Base-by-base conservation (phyloP, 2,329 filamentous ascomycete species). In the Hysterium pulicare region DNA sequence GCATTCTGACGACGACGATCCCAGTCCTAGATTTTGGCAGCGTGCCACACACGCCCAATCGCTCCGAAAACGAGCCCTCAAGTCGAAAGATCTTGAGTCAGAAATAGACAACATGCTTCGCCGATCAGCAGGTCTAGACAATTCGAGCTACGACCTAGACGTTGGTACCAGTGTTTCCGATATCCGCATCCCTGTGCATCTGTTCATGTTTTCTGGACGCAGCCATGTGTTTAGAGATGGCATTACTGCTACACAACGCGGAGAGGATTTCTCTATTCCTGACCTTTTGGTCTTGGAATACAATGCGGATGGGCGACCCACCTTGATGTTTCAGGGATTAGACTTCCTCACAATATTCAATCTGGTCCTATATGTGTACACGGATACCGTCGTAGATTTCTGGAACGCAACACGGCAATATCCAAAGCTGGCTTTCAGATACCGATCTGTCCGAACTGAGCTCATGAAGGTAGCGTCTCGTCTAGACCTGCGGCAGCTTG, bases 341-440 rank as follows among this genome's bases (percentile, higher is more conserved):
- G 90, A 96, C 59, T 75, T 93, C 28, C 73, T 94, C 24, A 85
- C 88, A 1, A 60, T 96, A 5, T 71, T 95, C 43, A 91, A 95
- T 53, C 54, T 97, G 8, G 79, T 86, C 1, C 72, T 91, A 8
- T 96, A 88, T 56, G 61, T 85, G 6, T 97, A 97, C 62, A 84
- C 83, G 5, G 93, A 97, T 59, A 75, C 73, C 3, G 71, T 90
- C 13, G 75, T 95, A 23, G 88, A 93, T 45, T 86, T 90, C 15
- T 97, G 93, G 93, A 87, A 90, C 51, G 83, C 86, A 48, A 84
- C 84, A 4, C 80, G 73, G 48, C 78, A 83, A 48, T 78, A 81
- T 16, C 79, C 83, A 2, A 70, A 79, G 9, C 72, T 84, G 60
- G 84, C 87, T 0, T 77, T 79, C 53, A 78, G 86, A 31, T 95